Conservation (phyloP, 495 filamentous ascomycete species). For the Penicillium silybi region DNA sequence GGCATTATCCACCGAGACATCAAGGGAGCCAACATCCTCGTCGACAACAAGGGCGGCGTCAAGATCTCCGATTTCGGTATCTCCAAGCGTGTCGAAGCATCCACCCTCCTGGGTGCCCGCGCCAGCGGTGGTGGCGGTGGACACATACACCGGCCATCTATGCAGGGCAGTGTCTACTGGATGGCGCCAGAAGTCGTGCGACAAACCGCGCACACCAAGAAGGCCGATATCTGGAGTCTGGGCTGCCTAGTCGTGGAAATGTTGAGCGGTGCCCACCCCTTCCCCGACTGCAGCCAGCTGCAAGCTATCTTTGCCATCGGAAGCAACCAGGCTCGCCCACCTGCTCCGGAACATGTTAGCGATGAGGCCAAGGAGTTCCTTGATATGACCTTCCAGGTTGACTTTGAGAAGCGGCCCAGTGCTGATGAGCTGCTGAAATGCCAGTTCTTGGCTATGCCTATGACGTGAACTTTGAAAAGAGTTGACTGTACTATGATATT, state of each 20-base stretch:
- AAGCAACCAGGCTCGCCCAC: constrained; percentile 77
- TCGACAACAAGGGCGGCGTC: constrained; percentile 98
- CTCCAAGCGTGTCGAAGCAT: constrained; percentile 91
- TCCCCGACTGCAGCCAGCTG: constrained; percentile 94
- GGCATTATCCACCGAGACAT: constrained; percentile 99
- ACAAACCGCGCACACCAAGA: constrained; percentile 95
- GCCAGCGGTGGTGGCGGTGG: constrained; percentile 47
- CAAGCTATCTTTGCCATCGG: constrained; percentile 99
- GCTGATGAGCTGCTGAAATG: constrained; percentile 84
- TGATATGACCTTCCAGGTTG: constrained; percentile 86
- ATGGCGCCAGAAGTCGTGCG: constrained; percentile 99
- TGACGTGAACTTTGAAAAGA: constrained; percentile 23
- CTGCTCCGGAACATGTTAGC: constrained; percentile 82
- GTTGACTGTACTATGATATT: constrained; percentile 16
- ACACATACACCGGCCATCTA: constrained; percentile 79
- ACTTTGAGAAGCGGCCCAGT: constrained; percentile 84
- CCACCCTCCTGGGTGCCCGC: constrained; percentile 55
- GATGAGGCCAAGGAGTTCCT: constrained; percentile 84
- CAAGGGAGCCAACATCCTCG: constrained; percentile 97
- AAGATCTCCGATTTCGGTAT: constrained; percentile 99
- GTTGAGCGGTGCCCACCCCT: constrained; percentile 95
- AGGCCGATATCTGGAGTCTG: constrained; percentile 99
- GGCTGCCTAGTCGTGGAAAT: constrained; percentile 98
- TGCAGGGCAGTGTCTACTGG: constrained; percentile 98
- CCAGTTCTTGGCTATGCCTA: constrained; percentile 68